Conservation (phyloP, 2,329 filamentous ascomycete species). For the Diaporthe batatas region DNA sequence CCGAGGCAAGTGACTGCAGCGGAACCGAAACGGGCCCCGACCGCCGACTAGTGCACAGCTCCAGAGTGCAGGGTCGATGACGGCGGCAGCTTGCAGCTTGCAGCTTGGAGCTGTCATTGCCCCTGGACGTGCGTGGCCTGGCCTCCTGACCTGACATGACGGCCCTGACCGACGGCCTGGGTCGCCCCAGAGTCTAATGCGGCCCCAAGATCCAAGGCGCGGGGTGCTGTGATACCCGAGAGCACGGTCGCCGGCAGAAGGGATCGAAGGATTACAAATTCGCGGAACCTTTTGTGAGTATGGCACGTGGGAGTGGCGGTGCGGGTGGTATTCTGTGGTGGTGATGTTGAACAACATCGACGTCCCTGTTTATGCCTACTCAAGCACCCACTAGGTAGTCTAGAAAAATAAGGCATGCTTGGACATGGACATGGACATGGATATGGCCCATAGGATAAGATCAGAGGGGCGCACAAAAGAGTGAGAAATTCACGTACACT, state of each 20-base stretch:
- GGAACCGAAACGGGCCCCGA: constrained; percentile 9
- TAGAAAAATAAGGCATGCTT: constrained; percentile 3
- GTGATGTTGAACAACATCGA: background rate
- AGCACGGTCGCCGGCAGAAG: constrained; percentile 1
- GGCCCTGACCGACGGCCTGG: constrained; percentile 2
- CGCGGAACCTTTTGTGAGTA: constrained; percentile 4
- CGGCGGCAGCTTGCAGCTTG: background rate
- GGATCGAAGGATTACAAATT: constrained; percentile 10
- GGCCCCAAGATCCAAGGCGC: constrained; percentile 13
- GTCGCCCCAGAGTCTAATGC: background rate
- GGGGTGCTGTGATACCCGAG: constrained; percentile 23
- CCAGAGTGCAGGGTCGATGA: too few species aligned
- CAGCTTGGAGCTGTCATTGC: background rate
- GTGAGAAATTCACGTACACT: too few species aligned
- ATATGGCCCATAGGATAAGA: background rate
- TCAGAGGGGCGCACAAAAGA: background rate
- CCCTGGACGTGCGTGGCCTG: too few species aligned
- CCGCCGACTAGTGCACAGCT: too few species aligned
- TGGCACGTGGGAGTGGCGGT: background rate
- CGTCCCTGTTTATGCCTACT: too few species aligned
- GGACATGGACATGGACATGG: background rate
- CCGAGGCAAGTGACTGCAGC: background rate
- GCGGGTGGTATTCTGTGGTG: background rate
- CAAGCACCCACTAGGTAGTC: too few species aligned
- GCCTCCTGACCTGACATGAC: constrained; percentile 17